Conservation (phyloP, 495 filamentous ascomycete genomes). For the Bacidia gigantensis region DNA sequence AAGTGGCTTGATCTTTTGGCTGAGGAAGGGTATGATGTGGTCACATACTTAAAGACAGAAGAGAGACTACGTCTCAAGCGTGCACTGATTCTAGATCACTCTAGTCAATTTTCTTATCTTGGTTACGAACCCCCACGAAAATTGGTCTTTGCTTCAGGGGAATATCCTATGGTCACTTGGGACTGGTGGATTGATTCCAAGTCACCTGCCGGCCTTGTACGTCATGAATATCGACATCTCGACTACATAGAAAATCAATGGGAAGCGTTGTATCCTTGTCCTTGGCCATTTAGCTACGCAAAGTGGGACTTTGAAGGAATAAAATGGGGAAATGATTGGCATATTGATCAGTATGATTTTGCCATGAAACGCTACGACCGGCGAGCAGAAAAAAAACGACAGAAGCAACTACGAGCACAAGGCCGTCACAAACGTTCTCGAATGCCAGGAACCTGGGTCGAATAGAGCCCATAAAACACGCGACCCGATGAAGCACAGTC, state of each 20-base stretch:
- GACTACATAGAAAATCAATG: background rate
- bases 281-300: background rate
- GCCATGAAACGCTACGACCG: background rate
- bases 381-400: background rate
- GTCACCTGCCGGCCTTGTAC: background rate
- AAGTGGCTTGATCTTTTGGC: background rate
- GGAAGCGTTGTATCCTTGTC: background rate
- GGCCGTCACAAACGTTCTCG: background rate
- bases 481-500: too few relatives aligned
- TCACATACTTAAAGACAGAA: background rate
- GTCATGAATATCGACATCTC: background rate
- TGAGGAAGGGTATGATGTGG: background rate
- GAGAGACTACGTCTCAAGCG: too few relatives aligned
- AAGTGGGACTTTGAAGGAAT: too few relatives aligned
- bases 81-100: too few relatives aligned
- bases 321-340: too few relatives aligned
- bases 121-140: too few relatives aligned
- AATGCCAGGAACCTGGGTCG: background rate
- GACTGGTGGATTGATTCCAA: background rate
- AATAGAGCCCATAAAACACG: too few relatives aligned
- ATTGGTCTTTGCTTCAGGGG: background rate
- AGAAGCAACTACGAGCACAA: background rate
- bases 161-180: background rate
- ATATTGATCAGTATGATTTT: background rate
- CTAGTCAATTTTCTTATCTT: too few relatives aligned